A percentile compares a stretch with the other conserved stretches of the same genome.
Conservation (phyloP, 2,329 filamentous ascomycete species). For the Colletotrichum agaves region DNA sequence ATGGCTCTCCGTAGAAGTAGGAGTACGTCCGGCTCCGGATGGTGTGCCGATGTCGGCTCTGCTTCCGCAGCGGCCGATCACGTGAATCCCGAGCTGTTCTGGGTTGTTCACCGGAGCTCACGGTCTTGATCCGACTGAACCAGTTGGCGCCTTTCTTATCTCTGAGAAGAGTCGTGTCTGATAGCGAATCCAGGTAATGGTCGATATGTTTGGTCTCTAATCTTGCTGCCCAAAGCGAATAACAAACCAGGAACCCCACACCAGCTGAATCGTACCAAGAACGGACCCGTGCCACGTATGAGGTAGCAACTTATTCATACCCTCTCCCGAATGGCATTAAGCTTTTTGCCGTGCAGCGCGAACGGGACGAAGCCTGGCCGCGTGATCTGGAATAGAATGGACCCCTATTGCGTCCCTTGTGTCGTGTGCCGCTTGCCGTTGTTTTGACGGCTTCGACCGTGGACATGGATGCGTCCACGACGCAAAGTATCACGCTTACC, state of each 20-base stretch:
- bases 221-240: constrained; percentile 2
- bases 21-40: background rate
- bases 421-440: constrained; percentile 10
- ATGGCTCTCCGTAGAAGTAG: constrained; percentile 19
- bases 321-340: constrained; percentile 4
- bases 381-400: constrained; percentile 16
- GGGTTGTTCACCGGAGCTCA: background rate
- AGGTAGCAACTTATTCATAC: background rate
- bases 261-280: constrained; percentile 9
- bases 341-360: constrained; percentile 5
- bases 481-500: background rate
- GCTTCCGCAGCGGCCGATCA: constrained; percentile 25
- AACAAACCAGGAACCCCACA: background rate
- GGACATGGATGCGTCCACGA: constrained; percentile 13
- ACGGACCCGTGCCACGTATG: background rate
- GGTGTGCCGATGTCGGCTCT: constrained; percentile 26
- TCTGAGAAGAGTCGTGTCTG: background rate
- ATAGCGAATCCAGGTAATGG: background rate
- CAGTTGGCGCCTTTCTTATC: background rate
- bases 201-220: constrained; percentile 10
- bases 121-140: background rate
- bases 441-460: background rate
- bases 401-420: constrained; percentile 13
- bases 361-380: constrained; percentile 4
- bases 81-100: constrained; percentile 10